phyloP scores from a whole-genome alignment of 331 rosid species.

The Quercus tomentella region DNA sequence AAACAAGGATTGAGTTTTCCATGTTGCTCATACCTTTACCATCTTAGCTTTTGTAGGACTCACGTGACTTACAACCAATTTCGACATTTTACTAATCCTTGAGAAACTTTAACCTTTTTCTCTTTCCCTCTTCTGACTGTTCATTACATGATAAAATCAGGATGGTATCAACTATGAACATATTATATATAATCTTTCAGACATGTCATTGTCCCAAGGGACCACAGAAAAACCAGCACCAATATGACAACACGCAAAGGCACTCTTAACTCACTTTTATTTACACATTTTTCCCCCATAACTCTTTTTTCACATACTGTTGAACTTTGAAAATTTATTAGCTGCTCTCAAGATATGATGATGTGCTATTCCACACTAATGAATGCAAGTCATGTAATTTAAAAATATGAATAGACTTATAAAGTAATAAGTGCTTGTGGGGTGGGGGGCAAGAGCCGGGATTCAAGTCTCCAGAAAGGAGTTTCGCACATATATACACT shows the following conservation, averaged over 20 bases:
- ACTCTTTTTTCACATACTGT: too few species aligned
- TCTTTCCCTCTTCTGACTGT: too few species aligned
- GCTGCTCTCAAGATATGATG: too few species aligned
- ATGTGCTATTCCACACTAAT: too few species aligned
- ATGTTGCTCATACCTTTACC: not conserved
- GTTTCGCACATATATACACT: rapidly evolving
- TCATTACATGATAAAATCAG: not conserved
- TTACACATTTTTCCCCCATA: too few species aligned
- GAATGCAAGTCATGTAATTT: too few species aligned
- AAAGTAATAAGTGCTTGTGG: too few species aligned
- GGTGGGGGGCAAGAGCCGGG: rapidly evolving
- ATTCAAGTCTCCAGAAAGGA: rapidly evolving
- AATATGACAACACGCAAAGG: not conserved
- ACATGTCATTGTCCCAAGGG: not conserved
- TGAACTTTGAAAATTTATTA: too few species aligned
- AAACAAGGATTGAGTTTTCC: not conserved
- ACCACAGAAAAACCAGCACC: not conserved
- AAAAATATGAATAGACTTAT: too few species aligned
- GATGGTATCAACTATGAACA: not conserved
- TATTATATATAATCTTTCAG: not conserved
- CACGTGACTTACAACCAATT: not conserved
- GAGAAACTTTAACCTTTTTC: too few species aligned
- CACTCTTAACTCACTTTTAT: not conserved
- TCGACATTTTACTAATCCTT: too few species aligned
- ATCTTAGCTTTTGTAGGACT: not conserved